Evolutionary conservation across 106 monocot genomes (phyloP).

Genomic region (Acanthochlamys bracteata): DNA sequence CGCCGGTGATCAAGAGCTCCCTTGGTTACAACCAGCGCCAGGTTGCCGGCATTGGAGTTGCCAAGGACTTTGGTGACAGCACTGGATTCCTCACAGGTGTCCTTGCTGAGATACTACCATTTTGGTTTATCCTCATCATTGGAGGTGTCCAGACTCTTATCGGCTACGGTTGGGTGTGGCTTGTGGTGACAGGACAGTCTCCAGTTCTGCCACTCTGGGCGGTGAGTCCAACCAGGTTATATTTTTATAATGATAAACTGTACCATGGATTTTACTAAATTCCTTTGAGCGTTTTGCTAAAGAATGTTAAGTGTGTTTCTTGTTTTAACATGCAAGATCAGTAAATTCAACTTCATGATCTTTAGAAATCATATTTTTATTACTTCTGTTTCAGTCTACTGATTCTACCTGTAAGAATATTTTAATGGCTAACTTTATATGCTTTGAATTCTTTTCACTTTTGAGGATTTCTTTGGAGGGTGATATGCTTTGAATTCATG

Average conservation of each 20-base stretch:
- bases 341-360: too few relatives aligned
- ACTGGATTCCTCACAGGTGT: constrained; percentile 63
- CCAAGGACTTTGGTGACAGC: constrained; percentile 79
- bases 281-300: too few relatives aligned
- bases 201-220: constrained; percentile 52
- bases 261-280: too few relatives aligned
- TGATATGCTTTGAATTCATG: too few relatives aligned
- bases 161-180: constrained; percentile 83
- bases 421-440: too few relatives aligned
- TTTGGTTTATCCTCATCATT: constrained; percentile 61
- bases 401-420: too few relatives aligned
- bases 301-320: too few relatives aligned
- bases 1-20: constrained; percentile 61
- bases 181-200: constrained; percentile 40
- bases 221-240: constrained; percentile 28
- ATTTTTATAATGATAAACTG: neutral
- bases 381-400: too few relatives aligned
- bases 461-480: too few relatives aligned
- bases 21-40: constrained; percentile 78
- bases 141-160: constrained; percentile 67
- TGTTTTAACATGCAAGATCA: neutral
- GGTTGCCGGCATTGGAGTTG: constrained; percentile 56
- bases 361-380: too few relatives aligned
- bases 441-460: too few relatives aligned
- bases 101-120: constrained; percentile 48